Conservation (phyloP, 768 basidiomycete species). For the Lactarius hengduanensis region DNA sequence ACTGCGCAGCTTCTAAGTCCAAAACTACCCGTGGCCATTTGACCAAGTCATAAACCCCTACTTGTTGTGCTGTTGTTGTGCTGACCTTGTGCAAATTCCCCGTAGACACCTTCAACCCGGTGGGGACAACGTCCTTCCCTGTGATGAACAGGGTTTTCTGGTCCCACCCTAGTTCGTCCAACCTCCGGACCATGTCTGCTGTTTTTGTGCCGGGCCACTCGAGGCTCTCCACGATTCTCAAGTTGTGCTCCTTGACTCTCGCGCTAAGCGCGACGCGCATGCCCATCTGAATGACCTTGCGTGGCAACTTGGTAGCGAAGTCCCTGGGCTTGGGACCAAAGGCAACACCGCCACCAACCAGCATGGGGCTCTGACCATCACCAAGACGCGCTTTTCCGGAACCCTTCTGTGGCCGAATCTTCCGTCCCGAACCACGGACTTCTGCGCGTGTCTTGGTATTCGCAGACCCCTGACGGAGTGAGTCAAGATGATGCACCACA, state of each 20-base stretch:
- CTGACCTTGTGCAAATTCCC: slow-evolving; percentile 72
- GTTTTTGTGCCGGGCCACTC: slow-evolving; percentile 77
- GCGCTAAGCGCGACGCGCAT: slow-evolving; percentile 86
- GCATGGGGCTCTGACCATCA: slow-evolving; percentile 82
- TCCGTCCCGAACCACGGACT: slow-evolving; percentile 84
- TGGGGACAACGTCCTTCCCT: slow-evolving; percentile 54
- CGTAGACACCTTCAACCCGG: slow-evolving; percentile 58
- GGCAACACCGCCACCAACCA: slow-evolving; percentile 87
- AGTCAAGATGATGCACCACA: slow-evolving; percentile 83
- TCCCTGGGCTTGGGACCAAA: slow-evolving; percentile 91
- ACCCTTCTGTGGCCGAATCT: slow-evolving; percentile 91
- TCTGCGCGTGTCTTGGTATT: slow-evolving; percentile 90
- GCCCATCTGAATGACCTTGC: slow-evolving; percentile 91
- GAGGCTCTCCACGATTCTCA: slow-evolving; percentile 74
- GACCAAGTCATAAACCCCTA: slow-evolving; percentile 80
- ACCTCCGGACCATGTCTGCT: slow-evolving; percentile 56
- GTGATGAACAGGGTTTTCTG: slow-evolving; percentile 73
- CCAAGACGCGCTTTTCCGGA: slow-evolving; percentile 87
- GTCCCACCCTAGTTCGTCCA: slow-evolving; percentile 62
- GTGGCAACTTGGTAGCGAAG: slow-evolving; percentile 88
- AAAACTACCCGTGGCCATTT: slow-evolving; percentile 81
- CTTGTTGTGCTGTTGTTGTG: slow-evolving; percentile 58
- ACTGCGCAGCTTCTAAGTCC: slow-evolving; percentile 80
- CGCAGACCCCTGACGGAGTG: slow-evolving; percentile 88
- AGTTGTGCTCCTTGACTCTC: slow-evolving; percentile 68